phyloP scores from a whole-genome alignment of 208 protist genomes.

The Eutreptiella sp. region DNA sequence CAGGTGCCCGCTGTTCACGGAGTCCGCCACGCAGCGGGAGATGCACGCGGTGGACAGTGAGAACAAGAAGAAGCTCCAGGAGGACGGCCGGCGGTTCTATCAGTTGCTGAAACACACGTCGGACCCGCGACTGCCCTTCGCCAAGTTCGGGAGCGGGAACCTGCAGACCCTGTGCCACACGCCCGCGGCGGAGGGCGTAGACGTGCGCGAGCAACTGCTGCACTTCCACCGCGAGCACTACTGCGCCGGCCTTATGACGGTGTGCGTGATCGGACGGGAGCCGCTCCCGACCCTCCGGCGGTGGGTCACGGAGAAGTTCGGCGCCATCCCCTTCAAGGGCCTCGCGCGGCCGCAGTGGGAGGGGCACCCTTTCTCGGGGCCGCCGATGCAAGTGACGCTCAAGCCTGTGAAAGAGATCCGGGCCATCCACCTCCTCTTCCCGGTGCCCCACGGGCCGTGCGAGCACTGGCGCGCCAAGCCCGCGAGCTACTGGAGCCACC shows the following conservation, averaged over 20 bases:
- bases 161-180: slow-evolving; percentile 59
- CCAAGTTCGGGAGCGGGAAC: slow-evolving; percentile 78
- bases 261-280: slow-evolving; percentile 46
- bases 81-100: slow-evolving; percentile 64
- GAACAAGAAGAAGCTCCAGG: slow-evolving; percentile 76
- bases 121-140: slow-evolving; percentile 55
- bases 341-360: not conserved
- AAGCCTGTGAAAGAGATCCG: slow-evolving; percentile 51
- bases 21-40: slow-evolving; percentile 63
- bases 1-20: slow-evolving; percentile 57
- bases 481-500: slow-evolving; percentile 61
- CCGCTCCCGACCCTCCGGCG: slow-evolving; percentile 22
- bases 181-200: slow-evolving; percentile 44
- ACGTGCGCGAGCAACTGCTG: slow-evolving; percentile 55
- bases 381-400: slow-evolving; percentile 50
- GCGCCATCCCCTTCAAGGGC: slow-evolving; percentile 29
- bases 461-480: slow-evolving; percentile 55
- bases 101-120: slow-evolving; percentile 55
- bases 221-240: slow-evolving; percentile 64
- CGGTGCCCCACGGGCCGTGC: slow-evolving; percentile 38
- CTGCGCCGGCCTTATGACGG: slow-evolving; percentile 44
- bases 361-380: slow-evolving; percentile 10
- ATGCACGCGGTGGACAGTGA: slow-evolving; percentile 85
- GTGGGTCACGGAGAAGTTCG: slow-evolving; percentile 18
- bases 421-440: slow-evolving; percentile 52